A percentile compares a stretch with the other conserved stretches of the same genome.
phyloP scores from a whole-genome alignment of 805 yeast species.

The Metschnikowia continentalis region DNA sequence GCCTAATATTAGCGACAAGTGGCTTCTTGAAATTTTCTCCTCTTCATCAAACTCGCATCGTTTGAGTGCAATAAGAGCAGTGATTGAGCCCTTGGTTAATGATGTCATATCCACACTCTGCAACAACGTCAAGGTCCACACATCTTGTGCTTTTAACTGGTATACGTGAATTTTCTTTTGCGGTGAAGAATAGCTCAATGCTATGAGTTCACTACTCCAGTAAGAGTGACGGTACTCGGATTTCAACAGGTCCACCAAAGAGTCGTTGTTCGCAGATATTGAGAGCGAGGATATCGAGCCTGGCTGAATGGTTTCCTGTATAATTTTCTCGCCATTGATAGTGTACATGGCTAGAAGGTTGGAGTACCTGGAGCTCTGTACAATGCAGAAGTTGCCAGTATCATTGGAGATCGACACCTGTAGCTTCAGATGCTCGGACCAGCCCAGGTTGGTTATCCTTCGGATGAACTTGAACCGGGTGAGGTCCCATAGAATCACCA shows the following conservation, averaged over 20 bases:
- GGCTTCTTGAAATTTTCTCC: slow-evolving; percentile 35
- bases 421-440: slow-evolving; percentile 18
- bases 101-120: slow-evolving; percentile 10
- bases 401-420: slow-evolving; percentile 48
- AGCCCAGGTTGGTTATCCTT: slow-evolving; percentile 19
- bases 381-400: slow-evolving; percentile 48
- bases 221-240: slow-evolving; percentile 26
- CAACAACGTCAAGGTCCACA: not conserved
- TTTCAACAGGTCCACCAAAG: slow-evolving; percentile 23
- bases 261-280: slow-evolving; percentile 29
- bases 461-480: slow-evolving; percentile 50
- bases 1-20: slow-evolving; percentile 46
- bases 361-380: slow-evolving; percentile 19
- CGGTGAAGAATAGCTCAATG: slow-evolving; percentile 23
- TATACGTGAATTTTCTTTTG: slow-evolving; percentile 17
- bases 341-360: slow-evolving; percentile 38
- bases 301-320: slow-evolving; percentile 17
- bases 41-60: slow-evolving; percentile 28
- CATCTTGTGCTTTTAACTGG: slow-evolving; percentile 17
- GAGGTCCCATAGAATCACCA: slow-evolving; percentile 61
- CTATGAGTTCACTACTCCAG: slow-evolving; percentile 37
- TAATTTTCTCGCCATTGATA: slow-evolving; percentile 49
- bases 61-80: slow-evolving; percentile 29
- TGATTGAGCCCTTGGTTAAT: slow-evolving; percentile 17
- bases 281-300: slow-evolving; percentile 21